phyloP scores from a whole-genome alignment of 176 grass and related monocot species.

The Oryza brachyantha region DNA sequence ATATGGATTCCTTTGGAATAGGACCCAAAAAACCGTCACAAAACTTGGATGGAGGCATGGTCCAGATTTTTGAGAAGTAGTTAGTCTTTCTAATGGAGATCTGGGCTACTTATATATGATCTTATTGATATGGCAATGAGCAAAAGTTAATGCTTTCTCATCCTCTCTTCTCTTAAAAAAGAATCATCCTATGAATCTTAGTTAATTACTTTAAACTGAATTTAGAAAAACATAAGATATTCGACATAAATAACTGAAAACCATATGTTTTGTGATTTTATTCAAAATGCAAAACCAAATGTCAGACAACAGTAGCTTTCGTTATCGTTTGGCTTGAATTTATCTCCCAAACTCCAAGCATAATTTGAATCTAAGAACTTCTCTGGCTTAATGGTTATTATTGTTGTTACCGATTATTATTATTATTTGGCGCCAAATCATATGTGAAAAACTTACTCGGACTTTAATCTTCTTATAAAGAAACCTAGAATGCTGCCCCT shows the following conservation, averaged over 20 bases:
- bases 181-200: neutral
- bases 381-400: no score
- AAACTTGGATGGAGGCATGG: neutral
- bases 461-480: no score
- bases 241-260: neutral
- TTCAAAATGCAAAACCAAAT: neutral
- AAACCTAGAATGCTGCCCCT: no score
- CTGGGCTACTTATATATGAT: neutral
- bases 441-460: no score
- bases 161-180: neutral
- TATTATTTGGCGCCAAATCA: no score
- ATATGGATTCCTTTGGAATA: neutral
- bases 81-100: neutral
- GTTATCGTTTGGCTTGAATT: no score
- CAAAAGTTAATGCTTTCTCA: neutral
- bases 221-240: neutral
- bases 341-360: no score
- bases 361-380: no score
- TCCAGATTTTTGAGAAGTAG: neutral
- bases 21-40: neutral
- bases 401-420: no score
- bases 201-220: neutral
- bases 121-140: neutral
- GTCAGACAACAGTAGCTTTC: neutral
- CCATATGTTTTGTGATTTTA: neutral